Percentiles rank a stretch among this genome's conserved stretches.
These are phyloP conservation scores for Sherardia arvensis DNA, from an alignment of 257 asterid genomes.

Conservation along the genomic window DNA sequence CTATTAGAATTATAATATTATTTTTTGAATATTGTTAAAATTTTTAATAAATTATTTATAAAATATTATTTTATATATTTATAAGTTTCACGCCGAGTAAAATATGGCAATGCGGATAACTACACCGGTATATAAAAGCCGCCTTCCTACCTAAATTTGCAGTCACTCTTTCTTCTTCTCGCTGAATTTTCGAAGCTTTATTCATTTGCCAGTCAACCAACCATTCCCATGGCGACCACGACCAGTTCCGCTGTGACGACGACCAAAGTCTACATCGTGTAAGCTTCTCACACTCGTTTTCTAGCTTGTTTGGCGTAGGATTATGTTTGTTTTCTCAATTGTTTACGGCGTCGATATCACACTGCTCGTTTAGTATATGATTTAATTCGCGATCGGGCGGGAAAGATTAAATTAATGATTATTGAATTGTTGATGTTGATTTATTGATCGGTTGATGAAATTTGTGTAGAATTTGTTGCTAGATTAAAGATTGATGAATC, in stretches of 20 bases:
- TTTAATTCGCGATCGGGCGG: not conserved
- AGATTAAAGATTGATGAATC: not conserved
- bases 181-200: not conserved
- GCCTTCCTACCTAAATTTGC: not conserved
- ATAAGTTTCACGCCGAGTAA: no score
- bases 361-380: not conserved
- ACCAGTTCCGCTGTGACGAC: conserved; percentile 43
- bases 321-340: not conserved
- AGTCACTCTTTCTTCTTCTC: not conserved
- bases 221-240: conserved; percentile 49
- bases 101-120: no score
- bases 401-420: not conserved
- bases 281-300: conserved; percentile 15
- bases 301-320: not conserved
- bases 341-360: not conserved
- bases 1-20: no score
- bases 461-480: not conserved
- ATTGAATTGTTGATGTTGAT: not conserved
- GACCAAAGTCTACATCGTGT: conserved; percentile 64
- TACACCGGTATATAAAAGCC: conserved; percentile 5
- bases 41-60: no score
- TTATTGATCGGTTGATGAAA: not conserved
- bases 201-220: not conserved
- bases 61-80: no score
- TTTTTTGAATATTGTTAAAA: no score